Conservation (phyloP, 768 basidiomycete species). For the Suillus americanus region DNA sequence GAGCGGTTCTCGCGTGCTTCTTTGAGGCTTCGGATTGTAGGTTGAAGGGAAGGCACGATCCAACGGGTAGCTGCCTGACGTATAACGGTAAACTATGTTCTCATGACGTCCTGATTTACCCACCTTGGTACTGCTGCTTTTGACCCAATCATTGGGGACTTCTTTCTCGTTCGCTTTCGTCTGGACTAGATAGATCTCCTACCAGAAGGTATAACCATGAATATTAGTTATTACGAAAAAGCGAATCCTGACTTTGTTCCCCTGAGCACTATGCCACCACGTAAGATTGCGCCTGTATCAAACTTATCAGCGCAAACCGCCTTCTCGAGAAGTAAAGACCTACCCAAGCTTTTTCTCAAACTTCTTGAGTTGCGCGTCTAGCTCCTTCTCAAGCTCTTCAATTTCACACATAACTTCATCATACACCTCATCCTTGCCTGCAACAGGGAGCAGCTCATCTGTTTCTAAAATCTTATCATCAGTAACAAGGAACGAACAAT, state of each 20-base stretch:
- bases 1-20: constrained; percentile 91
- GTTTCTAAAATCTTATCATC: constrained; percentile 38
- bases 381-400: constrained; percentile 59
- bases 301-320: constrained; percentile 19
- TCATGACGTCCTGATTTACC: not conserved
- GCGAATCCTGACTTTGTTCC: constrained; percentile 63
- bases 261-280: constrained; percentile 78
- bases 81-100: not conserved
- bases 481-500: constrained; percentile 1
- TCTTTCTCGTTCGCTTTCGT: constrained; percentile 57
- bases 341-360: constrained; percentile 72
- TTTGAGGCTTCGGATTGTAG: constrained; percentile 78
- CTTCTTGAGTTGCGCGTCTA: constrained; percentile 67
- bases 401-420: constrained; percentile 79
- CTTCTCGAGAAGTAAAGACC: constrained; percentile 4
- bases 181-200: constrained; percentile 93
- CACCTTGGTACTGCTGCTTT: constrained; percentile 80
- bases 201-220: constrained; percentile 7
- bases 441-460: constrained; percentile 73
- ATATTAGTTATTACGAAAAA: not conserved
- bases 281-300: constrained; percentile 46
- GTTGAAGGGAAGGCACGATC: constrained; percentile 68
- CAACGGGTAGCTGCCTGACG: constrained; percentile 72
- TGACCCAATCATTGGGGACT: constrained; percentile 84
- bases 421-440: constrained; percentile 85